A percentile compares a stretch with the other conserved stretches of the same genome.
These are phyloP conservation scores for Apiospora rasikravindrae DNA, from an alignment of 2,329 filamentous ascomycete species.

Conservation along the genomic window DNA sequence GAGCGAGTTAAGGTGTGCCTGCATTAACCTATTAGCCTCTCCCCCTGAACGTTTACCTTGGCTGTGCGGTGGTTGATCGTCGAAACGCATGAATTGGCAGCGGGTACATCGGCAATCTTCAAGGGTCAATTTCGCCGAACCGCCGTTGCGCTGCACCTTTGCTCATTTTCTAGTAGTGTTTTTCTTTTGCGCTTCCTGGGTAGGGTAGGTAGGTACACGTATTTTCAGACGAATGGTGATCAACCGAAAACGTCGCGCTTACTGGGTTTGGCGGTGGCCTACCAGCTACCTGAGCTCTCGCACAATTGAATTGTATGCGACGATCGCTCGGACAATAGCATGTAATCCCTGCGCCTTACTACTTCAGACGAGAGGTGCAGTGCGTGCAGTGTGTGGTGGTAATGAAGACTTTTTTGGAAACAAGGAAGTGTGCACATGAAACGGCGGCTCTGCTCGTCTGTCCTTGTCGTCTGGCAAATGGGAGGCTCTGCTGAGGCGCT, in stretches of 20 bases:
- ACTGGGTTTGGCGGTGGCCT: too few relatives aligned
- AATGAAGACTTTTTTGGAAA: constrained; percentile 14
- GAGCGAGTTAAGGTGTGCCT: neutral
- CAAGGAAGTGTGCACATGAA: constrained; percentile 15
- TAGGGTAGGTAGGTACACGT: too few relatives aligned
- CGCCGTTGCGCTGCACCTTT: neutral
- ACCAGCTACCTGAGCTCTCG: too few relatives aligned
- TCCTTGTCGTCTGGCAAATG: constrained; percentile 1
- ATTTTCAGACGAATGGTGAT: neutral
- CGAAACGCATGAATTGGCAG: constrained; percentile 15
- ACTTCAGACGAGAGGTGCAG: neutral
- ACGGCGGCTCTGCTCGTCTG: constrained; percentile 14
- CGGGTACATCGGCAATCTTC: constrained; percentile 13
- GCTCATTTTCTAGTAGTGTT: too few relatives aligned
- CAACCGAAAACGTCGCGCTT: constrained; percentile 10
- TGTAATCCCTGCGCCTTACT: constrained; percentile 4
- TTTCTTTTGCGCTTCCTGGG: neutral
- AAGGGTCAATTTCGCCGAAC: neutral
- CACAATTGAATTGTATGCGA: neutral
- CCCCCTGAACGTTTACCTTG: constrained; percentile 14
- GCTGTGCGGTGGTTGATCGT: constrained; percentile 14
- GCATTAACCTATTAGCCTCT: constrained; percentile 16
- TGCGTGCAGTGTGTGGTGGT: neutral
- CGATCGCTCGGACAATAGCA: neutral
- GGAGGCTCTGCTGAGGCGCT: constrained; percentile 9